These are phyloP conservation scores for Pancytospora epiphaga DNA, from an alignment of 371 early-diverging fungal genomes.

Conservation along the genomic window DNA sequence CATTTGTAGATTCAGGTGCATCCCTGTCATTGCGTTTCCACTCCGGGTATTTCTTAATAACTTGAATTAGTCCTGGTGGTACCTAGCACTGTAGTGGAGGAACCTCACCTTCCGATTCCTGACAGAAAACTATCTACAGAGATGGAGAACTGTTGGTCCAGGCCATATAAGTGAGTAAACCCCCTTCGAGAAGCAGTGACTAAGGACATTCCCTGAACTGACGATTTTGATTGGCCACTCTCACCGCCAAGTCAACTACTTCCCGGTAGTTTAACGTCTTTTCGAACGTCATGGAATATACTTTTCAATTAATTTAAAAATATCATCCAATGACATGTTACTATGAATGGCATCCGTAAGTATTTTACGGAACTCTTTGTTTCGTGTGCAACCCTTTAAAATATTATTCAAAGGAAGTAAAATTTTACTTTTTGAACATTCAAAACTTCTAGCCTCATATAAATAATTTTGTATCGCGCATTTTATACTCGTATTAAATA, in stretches of 20 bases:
- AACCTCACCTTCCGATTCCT: too few species aligned
- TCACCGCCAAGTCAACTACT: background rate
- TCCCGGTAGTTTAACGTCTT: background rate
- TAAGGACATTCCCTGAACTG: background rate
- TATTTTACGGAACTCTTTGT: conserved; percentile 8
- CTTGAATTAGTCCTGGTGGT: too few species aligned
- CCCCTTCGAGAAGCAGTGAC: background rate
- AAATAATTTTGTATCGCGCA: conserved; percentile 4
- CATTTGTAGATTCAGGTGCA: too few species aligned
- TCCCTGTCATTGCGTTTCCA: too few species aligned
- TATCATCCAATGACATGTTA: background rate
- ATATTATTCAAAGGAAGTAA: conserved; percentile 21
- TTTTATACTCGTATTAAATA: background rate
- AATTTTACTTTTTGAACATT: conserved; percentile 8
- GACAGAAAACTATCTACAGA: too few species aligned
- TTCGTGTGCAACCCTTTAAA: conserved; percentile 3
- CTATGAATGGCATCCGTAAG: conserved; percentile 6
- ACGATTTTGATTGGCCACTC: background rate
- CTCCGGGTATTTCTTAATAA: too few species aligned
- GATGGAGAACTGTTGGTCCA: background rate
- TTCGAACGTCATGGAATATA: background rate
- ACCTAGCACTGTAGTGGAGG: too few species aligned
- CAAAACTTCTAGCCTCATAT: background rate
- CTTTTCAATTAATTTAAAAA: background rate
- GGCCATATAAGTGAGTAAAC: background rate